Evolutionary conservation across 805 yeast species (phyloP), one percentile per base, ranked within the genome.

Genomic region (Danielia reshetovae): DNA sequence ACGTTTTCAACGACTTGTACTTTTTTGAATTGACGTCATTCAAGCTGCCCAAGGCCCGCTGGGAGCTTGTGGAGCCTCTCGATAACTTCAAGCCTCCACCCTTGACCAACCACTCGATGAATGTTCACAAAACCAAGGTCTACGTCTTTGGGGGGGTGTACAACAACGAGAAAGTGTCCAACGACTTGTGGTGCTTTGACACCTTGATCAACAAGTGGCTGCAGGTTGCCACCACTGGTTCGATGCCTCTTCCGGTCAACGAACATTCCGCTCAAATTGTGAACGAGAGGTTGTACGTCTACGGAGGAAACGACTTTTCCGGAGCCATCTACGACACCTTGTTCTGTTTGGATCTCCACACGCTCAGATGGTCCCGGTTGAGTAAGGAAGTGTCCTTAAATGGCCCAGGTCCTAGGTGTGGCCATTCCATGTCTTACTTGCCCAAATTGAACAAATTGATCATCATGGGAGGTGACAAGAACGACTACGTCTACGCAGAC

Each of bases 111-210:
- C 98, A 93, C 62, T 73, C 96, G 4, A 86, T 89, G 85, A 77
- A 80, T 15, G 75, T 90, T 2, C 82, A 74, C 62, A 81, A 84
- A 46, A 79, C 81, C 55, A 81, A 81, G 53, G 67, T 93, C 36
- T 90, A 81, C 70, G 67, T 93, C 8, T 93, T 84, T 63, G 99
- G 99, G 41, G 99, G 99, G 38, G 69, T 68, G 17, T 84, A 87
- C 38, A 65, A 68, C 35, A 87, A 86, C 49, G 77, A 72, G 40
- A 72, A 73, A 33, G 74, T 89, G 42, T 77, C 75, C 32, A 80
- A 83, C 51, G 90, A 85, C 47, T 65, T 90, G 23, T 87, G 90
- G 79, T 68, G 80, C 49, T 93, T 74, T 59, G 90, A 90, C 55
- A 86, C 95, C 0, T 46, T 60, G 7, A 56, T 60, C 6, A 77